These are phyloP conservation scores for Colletotrichum aenigma DNA, from an alignment of 2,329 filamentous ascomycete genomes.

Conservation along the genomic window DNA sequence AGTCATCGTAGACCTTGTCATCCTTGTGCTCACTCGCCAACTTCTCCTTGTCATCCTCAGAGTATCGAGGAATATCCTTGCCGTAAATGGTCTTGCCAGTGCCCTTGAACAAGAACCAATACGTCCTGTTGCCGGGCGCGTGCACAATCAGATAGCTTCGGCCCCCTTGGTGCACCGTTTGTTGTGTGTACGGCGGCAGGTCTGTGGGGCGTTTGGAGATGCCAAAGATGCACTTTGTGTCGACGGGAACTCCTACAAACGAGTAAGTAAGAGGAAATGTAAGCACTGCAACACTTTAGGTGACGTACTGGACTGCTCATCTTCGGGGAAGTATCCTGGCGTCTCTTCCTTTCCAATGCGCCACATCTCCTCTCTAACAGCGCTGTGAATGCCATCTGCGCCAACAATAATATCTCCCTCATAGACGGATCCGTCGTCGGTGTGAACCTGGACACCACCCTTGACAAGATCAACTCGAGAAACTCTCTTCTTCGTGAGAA, in stretches of 20 bases:
- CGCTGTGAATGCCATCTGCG: conserved; percentile 45
- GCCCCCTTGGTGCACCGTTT: conserved; percentile 19
- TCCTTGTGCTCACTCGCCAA: conserved; percentile 27
- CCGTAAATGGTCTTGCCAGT: conserved; percentile 28
- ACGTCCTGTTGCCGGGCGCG: conserved; percentile 32
- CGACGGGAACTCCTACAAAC: neutral
- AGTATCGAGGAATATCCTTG: conserved; percentile 36
- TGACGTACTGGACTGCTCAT: conserved; percentile 17
- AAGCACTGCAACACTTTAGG: no score
- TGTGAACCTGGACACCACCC: conserved; percentile 29
- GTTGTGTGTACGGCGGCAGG: neutral
- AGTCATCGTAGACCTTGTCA: conserved; percentile 24
- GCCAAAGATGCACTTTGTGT: conserved; percentile 39
- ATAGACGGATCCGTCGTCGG: conserved; percentile 30
- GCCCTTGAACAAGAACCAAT: conserved; percentile 40
- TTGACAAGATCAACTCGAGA: neutral
- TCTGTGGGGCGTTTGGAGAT: conserved; percentile 30
- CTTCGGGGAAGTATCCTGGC: conserved; percentile 25
- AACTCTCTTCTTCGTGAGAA: conserved; percentile 21
- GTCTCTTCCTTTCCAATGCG: conserved; percentile 23
- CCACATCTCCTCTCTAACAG: conserved; percentile 33
- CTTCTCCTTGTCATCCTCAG: conserved; percentile 31
- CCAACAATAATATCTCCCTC: conserved; percentile 40
- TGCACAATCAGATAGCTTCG: conserved; percentile 31
- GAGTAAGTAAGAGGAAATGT: no score